A percentile compares a stretch with the other conserved stretches of the same genome.
Evolutionary conservation across 495 filamentous ascomycete genomes (phyloP).

Genomic region (Hamigera avellanea): DNA sequence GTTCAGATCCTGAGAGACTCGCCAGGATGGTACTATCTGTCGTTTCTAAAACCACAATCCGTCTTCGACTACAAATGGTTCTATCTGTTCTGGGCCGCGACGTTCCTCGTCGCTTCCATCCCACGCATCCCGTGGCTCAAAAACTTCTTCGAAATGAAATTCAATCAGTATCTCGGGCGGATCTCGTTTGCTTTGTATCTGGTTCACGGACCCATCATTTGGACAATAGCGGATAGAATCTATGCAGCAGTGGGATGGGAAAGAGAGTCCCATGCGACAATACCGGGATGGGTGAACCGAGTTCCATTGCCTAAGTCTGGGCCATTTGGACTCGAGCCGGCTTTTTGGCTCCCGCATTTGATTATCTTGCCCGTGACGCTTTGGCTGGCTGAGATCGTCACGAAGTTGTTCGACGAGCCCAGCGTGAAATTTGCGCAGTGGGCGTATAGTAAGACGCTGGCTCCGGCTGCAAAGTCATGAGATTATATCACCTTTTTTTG

Average conservation of each 20-base stretch:
- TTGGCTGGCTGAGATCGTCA: slow-evolving; percentile 44
- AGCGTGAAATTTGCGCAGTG: slow-evolving; percentile 41
- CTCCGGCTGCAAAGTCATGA: not conserved
- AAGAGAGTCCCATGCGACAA: slow-evolving; percentile 18
- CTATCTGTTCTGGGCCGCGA: slow-evolving; percentile 26
- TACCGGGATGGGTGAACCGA: slow-evolving; percentile 32
- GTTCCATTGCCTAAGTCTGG: slow-evolving; percentile 37
- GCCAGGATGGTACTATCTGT: slow-evolving; percentile 14
- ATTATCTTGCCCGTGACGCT: slow-evolving; percentile 45
- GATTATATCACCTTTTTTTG: not conserved
- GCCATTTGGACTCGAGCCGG: slow-evolving; percentile 41
- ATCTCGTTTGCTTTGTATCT: slow-evolving; percentile 44
- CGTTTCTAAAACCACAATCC: slow-evolving; percentile 15
- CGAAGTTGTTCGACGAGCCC: slow-evolving; percentile 43
- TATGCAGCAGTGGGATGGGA: slow-evolving; percentile 43
- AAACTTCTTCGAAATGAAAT: slow-evolving; percentile 18
- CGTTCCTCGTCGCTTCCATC: slow-evolving; percentile 21
- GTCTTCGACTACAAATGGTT: slow-evolving; percentile 20
- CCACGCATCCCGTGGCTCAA: slow-evolving; percentile 18
- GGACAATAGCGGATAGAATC: slow-evolving; percentile 26
- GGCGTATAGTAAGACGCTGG: slow-evolving; percentile 32
- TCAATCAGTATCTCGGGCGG: slow-evolving; percentile 42
- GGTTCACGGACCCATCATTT: slow-evolving; percentile 40
- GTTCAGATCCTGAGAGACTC: slow-evolving; percentile 10
- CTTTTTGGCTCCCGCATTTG: slow-evolving; percentile 40